These are phyloP conservation scores for Annulohypoxylon bovei DNA, from an alignment of 495 filamentous ascomycete species.

Conservation along the genomic window DNA sequence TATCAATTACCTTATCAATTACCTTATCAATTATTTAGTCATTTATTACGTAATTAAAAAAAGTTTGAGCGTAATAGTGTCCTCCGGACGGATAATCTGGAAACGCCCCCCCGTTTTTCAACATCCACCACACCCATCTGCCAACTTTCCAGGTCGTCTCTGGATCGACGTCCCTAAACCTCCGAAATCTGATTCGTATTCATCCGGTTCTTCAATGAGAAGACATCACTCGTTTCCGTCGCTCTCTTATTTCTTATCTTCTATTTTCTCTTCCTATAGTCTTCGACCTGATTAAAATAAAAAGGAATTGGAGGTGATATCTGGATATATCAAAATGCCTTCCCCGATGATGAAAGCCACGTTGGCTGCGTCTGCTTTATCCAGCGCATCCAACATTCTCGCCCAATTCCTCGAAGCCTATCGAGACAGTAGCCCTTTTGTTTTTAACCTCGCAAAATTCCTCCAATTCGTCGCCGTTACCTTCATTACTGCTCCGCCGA, in stretches of 20 bases:
- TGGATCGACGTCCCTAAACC: constrained; percentile 16
- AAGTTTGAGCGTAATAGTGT: too few species aligned
- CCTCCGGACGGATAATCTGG: too few species aligned
- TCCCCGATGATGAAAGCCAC: constrained; percentile 47
- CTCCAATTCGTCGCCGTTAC: constrained; percentile 46
- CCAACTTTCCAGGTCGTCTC: background rate
- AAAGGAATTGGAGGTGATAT: background rate
- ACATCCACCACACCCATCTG: constrained; percentile 7
- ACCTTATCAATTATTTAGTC: too few species aligned
- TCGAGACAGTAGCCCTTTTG: constrained; percentile 41
- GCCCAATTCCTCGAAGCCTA: constrained; percentile 47
- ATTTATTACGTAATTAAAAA: too few species aligned
- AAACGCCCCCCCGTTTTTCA: constrained; percentile 6
- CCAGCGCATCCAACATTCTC: constrained; percentile 46
- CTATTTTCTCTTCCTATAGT: constrained; percentile 9
- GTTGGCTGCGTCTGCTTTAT: constrained; percentile 43
- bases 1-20: too few species aligned
- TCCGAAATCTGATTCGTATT: constrained; percentile 25
- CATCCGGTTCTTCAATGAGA: constrained; percentile 37
- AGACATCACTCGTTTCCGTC: constrained; percentile 22
- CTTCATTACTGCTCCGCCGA: constrained; percentile 45
- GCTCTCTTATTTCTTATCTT: constrained; percentile 11
- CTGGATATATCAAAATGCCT: constrained; percentile 37
- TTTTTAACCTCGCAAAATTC: constrained; percentile 43
- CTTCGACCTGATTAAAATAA: constrained; percentile 33